Percentiles rank a stretch among this genome's conserved stretches.
phyloP scores from a whole-genome alignment of 2,329 filamentous ascomycete genomes.

The Cercospora sp. region DNA sequence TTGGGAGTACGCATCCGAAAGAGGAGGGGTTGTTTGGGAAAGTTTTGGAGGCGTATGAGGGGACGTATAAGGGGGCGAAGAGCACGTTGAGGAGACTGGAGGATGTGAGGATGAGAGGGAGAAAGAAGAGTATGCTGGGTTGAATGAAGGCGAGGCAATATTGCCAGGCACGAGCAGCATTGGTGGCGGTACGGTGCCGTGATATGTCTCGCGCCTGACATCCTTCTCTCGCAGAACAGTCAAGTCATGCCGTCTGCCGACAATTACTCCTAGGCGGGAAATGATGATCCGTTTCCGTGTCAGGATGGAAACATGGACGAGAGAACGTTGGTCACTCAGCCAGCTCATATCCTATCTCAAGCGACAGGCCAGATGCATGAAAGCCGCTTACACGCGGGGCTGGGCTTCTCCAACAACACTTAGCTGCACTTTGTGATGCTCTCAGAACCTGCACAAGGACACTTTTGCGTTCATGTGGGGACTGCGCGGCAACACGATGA shows the following conservation, averaged over 20 bases:
- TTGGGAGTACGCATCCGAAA: conserved; percentile 88
- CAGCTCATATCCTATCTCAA: neutral
- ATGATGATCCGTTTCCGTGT: neutral
- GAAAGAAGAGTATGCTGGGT: conserved; percentile 96
- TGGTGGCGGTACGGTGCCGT: neutral
- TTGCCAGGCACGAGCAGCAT: neutral
- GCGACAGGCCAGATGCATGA: neutral
- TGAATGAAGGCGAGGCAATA: conserved; percentile 44
- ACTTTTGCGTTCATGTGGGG: neutral
- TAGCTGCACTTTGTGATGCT: neutral
- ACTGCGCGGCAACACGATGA: neutral
- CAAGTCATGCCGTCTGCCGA: neutral
- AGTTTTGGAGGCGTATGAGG: conserved; percentile 72
- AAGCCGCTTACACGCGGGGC: neutral
- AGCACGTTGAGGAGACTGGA: conserved; percentile 79
- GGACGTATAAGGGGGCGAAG: conserved; percentile 72
- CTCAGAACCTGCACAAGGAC: neutral
- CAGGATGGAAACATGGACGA: neutral
- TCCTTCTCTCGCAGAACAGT: neutral
- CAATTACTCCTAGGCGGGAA: neutral
- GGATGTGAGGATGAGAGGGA: conserved; percentile 87
- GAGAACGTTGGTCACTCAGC: neutral
- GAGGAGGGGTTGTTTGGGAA: conserved; percentile 81
- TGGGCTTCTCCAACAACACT: neutral
- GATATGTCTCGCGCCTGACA: neutral